Conservation (phyloP, 306 rosid genomes). For the Gillenia trifoliata region DNA sequence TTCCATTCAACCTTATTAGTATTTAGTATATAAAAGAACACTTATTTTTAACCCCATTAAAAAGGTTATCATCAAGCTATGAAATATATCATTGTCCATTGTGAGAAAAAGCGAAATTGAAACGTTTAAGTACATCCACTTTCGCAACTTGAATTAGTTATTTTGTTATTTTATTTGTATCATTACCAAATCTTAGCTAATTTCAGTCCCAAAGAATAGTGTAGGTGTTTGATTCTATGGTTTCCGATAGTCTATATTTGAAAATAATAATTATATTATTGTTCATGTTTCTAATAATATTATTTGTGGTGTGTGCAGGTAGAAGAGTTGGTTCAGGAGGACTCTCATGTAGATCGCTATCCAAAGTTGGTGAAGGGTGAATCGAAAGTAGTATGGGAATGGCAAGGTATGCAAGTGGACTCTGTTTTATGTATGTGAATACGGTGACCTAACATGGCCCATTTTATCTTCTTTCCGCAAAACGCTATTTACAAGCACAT, state of each 20-base stretch:
- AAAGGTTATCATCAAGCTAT: neutral
- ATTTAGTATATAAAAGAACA: neutral
- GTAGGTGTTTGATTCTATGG: neutral
- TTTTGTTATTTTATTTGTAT: neutral
- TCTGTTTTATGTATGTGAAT: neutral
- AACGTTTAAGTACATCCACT: neutral
- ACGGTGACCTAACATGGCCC: neutral
- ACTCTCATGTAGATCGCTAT: constrained; percentile 79
- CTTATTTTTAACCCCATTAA: neutral
- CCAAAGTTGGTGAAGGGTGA: constrained; percentile 92
- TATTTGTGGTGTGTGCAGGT: constrained; percentile 48
- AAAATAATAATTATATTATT: neutral
- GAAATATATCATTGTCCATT: neutral
- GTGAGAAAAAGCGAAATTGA: neutral
- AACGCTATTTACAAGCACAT: neutral
- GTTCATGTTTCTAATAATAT: neutral
- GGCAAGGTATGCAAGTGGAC: constrained; percentile 46
- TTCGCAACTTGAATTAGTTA: neutral
- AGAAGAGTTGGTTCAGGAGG: constrained; percentile 88
- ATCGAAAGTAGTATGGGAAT: constrained; percentile 92
- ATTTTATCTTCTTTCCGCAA: neutral
- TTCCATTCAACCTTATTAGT: neutral
- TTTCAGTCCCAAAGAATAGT: neutral
- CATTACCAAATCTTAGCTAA: neutral
- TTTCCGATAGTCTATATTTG: neutral